Conservation (phyloP, 2,329 filamentous ascomycete genomes). For the Clonostachys solani region DNA sequence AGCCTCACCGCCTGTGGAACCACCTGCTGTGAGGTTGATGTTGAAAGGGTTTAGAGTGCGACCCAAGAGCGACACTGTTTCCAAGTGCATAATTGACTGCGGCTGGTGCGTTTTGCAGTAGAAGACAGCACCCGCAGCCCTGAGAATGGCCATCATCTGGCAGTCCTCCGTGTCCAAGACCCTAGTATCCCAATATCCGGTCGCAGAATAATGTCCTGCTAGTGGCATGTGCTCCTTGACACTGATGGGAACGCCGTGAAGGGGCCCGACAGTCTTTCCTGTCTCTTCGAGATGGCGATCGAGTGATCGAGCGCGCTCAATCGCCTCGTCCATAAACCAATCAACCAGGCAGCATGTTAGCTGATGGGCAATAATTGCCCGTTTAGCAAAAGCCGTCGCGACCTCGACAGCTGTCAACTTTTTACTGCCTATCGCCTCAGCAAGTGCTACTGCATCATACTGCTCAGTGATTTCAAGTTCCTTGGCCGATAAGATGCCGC, state of each 20-base stretch:
- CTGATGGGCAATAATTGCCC: not conserved
- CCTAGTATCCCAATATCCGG: not conserved
- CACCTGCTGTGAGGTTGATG: slow-evolving; percentile 54
- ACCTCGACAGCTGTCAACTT: not conserved
- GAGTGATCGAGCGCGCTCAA: slow-evolving; percentile 34
- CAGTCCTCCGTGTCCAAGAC: slow-evolving; percentile 14
- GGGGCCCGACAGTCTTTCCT: slow-evolving; percentile 44
- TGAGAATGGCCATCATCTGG: slow-evolving; percentile 1
- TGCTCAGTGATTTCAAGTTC: slow-evolving; percentile 44
- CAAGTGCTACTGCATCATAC: slow-evolving; percentile 23
- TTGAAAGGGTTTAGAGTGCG: slow-evolving; percentile 61
- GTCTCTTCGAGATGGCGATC: slow-evolving; percentile 34
- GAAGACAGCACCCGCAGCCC: slow-evolving; percentile 55
- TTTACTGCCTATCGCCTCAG: no score
- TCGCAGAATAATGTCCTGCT: not conserved
- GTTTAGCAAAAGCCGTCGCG: not conserved
- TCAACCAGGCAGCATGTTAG: slow-evolving; percentile 36
- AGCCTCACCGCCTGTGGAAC: slow-evolving; percentile 56
- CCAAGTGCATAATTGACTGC: slow-evolving; percentile 40
- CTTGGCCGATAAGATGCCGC: slow-evolving; percentile 34
- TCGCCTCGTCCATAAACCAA: slow-evolving; percentile 43
- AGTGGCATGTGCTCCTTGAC: slow-evolving; percentile 11
- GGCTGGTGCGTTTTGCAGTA: slow-evolving; percentile 70
- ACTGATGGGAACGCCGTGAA: slow-evolving; percentile 55
- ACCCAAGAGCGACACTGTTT: slow-evolving; percentile 41